Evolutionary conservation across 1,139 yeast species (phyloP), one percentile per base, ranked within the genome.

Genomic region (Arxiozyma slooffiae): DNA sequence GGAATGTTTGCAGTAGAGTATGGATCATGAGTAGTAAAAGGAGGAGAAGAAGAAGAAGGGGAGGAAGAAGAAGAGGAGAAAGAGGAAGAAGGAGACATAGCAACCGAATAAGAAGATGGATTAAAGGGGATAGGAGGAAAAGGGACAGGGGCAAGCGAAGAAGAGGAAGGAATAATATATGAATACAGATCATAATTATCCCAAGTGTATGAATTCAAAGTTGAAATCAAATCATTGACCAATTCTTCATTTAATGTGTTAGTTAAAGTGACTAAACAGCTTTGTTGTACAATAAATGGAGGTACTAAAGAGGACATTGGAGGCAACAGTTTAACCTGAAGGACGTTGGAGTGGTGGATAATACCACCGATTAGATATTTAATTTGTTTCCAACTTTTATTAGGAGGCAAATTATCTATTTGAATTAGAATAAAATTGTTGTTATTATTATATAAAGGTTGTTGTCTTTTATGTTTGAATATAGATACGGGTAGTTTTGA

Each of bases 401-500:
- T 63, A 36, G 66, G 67, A 38, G 69, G 69, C 34, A 66, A 48
- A 54, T 66, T 64, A 50, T 64, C 68, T 20, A 66, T 59, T 48
- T 62, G 55, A 21, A 60, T 37, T 37, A 52, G 37, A 14, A 56
- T 47, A 7, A 50, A 49, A 11, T 52, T 50, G 21, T 38, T 40
- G 7, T 22, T 14, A 20, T 20, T n/a, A 45, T 30, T 39, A 26
- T n/a, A 21, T 11, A 26, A 6, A 7, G 34, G 5, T 21, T 40
- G 34, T 9, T 9, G 18, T 22, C 36, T 30, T 30, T 30, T 30
- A 30, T 30, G 16, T 30, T 40, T 40, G 21, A 24, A 21, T 17
- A 40, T 20, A 21, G 42, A 17, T 21, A 40, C 11, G 6, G 44
- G 44, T 30, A 30, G 7, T 41, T 41, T 41, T 41, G 44, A 41